Base-by-base conservation (phyloP, 2,329 filamentous ascomycete genomes). In the Amauroascus niger region DNA sequence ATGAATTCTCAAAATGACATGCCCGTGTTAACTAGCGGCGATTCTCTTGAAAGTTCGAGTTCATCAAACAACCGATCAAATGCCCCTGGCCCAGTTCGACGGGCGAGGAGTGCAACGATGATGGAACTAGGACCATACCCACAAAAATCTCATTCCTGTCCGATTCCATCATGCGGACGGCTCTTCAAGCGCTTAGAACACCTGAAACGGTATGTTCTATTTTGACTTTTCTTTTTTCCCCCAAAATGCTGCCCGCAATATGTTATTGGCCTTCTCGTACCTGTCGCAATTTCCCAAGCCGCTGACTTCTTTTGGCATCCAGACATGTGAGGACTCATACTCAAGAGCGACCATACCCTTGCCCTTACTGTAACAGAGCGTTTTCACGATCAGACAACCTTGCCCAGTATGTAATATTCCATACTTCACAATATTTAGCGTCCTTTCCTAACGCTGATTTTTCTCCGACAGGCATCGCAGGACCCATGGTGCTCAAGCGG, bases 301-400 rank as follows among this genome's bases (percentile, higher is more conserved):
- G 74, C 77, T 71, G 67, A 73, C 74, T 66, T 76, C 63, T 64
- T 61, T 60, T 66, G 64, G 68, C 72, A 71, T 68, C 64, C 80
- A 95, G 90, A 79, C 93, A 98, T 76, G 93, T 98, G 71, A 87
- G 93, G 75, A 98, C 93, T 66, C 93, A 98, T 79, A 98, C 93
- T 54, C 93, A 98, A 79, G 93, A 98, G 78, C 88, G 91, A 75
- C 93, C 93, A 63, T 98, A 98, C 74, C 85, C 94, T 68, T 98
- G 93, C 81, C 87, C 87, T 63, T 85, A 95, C 72, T 98, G 93
- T 82, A 95, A 87, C 79, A 97, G 97, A 79, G 91, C 91, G 61
- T 98, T 98, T 73, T 97, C 93, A 56, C 81, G 93, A 74, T 97
- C 91, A 66, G 93, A 98, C 76, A 98, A 98, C 71, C 86, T 98